Conservation (phyloP, 2,329 filamentous ascomycete species). For the Arthrobotrys sphaeroides region DNA sequence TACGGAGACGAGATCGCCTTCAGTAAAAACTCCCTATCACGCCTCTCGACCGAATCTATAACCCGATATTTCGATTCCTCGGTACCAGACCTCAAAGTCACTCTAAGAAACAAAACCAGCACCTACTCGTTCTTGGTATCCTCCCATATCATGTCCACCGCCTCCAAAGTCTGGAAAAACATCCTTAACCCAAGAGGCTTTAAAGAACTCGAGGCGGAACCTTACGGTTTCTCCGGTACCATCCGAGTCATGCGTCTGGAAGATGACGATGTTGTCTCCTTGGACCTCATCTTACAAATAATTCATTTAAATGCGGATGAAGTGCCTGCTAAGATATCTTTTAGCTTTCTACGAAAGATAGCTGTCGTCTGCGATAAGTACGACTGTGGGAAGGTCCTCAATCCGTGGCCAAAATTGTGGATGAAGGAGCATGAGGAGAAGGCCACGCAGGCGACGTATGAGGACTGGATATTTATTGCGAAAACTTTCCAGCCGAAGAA, state of each 20-base stretch:
- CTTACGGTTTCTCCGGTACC: neutral
- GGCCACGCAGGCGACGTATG: neutral
- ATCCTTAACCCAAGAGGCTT: neutral
- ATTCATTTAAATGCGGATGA: neutral
- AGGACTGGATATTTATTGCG: constrained; percentile 20
- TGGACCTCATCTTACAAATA: constrained; percentile 18
- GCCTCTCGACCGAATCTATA: neutral
- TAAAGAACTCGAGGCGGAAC: neutral
- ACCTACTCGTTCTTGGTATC: neutral
- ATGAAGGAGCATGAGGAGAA: neutral
- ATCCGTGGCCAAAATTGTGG: constrained; percentile 7
- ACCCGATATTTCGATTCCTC: neutral
- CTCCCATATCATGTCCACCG: neutral
- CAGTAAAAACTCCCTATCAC: neutral
- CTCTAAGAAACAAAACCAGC: neutral
- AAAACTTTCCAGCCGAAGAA: neutral
- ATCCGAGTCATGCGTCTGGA: constrained; percentile 4
- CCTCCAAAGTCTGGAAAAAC: constrained; percentile 2
- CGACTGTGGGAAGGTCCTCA: neutral
- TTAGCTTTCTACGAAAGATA: neutral
- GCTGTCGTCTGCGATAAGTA: neutral
- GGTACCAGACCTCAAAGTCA: constrained; percentile 4
- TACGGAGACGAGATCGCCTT: neutral
- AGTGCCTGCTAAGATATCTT: neutral
- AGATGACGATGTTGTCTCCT: neutral